Conservation (phyloP, 2,329 filamentous ascomycete genomes). For the Pseudofabraea citricarpa region DNA sequence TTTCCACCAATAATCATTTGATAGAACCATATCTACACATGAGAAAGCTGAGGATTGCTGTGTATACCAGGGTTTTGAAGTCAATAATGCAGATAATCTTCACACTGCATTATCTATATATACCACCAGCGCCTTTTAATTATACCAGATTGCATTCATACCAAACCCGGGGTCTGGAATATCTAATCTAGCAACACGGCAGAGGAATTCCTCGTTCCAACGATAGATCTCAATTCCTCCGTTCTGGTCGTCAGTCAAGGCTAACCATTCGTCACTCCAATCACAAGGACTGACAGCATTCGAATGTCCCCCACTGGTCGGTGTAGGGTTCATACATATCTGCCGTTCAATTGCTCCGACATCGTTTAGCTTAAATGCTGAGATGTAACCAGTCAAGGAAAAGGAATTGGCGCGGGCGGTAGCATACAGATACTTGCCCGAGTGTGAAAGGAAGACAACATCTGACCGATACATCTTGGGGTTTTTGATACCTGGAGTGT, state of each 20-base stretch:
- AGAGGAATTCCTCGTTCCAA: slow-evolving; percentile 78
- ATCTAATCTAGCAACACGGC: slow-evolving; percentile 69
- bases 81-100: too few relatives aligned
- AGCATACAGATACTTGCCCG: slow-evolving; percentile 74
- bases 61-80: too few relatives aligned
- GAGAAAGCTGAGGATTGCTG: too few relatives aligned
- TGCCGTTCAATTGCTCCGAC: slow-evolving; percentile 71
- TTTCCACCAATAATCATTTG: too few relatives aligned
- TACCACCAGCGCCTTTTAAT: slow-evolving; percentile 38
- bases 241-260: slow-evolving; percentile 82
- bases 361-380: slow-evolving; percentile 68
- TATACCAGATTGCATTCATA: slow-evolving; percentile 97
- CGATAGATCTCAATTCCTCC: slow-evolving; percentile 85
- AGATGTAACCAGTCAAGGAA: slow-evolving; percentile 75
- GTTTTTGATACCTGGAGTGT: slow-evolving; percentile 22
- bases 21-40: too few relatives aligned
- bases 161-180: slow-evolving; percentile 86
- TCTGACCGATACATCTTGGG: slow-evolving; percentile 75
- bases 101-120: too few relatives aligned
- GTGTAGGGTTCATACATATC: slow-evolving; percentile 77
- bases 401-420: slow-evolving; percentile 75
- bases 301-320: slow-evolving; percentile 81
- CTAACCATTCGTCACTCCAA: slow-evolving; percentile 86
- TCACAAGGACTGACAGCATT: slow-evolving; percentile 83
- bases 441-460: slow-evolving; percentile 69